A percentile compares a stretch with the other conserved stretches of the same genome.
phyloP scores from a whole-genome alignment of 768 basidiomycete species.

The Leucocoprinus sp. region DNA sequence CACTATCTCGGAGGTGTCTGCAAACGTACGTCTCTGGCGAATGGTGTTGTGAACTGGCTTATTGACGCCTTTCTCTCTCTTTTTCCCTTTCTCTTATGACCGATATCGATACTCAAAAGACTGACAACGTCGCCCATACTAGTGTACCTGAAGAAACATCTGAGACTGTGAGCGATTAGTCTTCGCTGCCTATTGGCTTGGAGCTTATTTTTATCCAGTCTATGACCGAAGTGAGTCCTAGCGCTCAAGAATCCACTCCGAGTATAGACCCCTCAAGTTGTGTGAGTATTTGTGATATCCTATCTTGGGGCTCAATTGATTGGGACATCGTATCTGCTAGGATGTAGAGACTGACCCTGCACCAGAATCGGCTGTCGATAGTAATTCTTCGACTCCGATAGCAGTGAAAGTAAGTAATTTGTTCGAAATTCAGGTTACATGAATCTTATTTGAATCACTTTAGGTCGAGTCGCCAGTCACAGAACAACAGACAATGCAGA shows the following conservation, averaged over 20 bases:
- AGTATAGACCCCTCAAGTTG: not conserved
- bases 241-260: slow-evolving; percentile 1
- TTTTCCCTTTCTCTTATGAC: not conserved
- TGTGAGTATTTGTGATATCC: too few species aligned
- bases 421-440: not conserved
- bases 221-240: slow-evolving; percentile 2
- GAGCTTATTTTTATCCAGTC: not conserved
- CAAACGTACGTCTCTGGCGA: not conserved
- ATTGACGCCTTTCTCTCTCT: not conserved
- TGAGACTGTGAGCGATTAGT: slow-evolving; percentile 1
- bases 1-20: not conserved
- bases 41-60: not conserved
- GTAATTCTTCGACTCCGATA: not conserved
- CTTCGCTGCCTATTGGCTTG: slow-evolving; percentile 1
- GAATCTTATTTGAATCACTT: not conserved
- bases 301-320: too few species aligned
- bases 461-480: slow-evolving; percentile 3
- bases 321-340: too few species aligned
- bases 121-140: not conserved
- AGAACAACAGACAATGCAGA: slow-evolving; percentile 1
- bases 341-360: not conserved
- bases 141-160: slow-evolving; percentile 1
- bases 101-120: slow-evolving; percentile 2
- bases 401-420: not conserved
- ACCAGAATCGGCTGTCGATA: slow-evolving; percentile 1